A percentile compares a stretch with the other conserved stretches of the same genome.
These are phyloP conservation scores for Kentomonas sorsogonicus DNA, from an alignment of 208 protist genomes.

Conservation along the genomic window DNA sequence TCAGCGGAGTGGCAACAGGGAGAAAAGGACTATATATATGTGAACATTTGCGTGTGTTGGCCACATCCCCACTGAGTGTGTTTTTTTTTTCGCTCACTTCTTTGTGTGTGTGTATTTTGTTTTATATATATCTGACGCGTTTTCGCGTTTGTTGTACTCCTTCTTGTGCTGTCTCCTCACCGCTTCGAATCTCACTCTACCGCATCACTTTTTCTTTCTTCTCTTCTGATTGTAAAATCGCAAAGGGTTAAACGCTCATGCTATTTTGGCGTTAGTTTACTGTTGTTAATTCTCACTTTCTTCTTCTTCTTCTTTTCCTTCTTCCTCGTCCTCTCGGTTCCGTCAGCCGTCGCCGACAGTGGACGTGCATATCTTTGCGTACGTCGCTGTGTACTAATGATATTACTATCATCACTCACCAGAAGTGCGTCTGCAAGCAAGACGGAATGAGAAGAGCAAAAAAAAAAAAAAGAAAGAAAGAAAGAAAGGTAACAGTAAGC, in stretches of 20 bases:
- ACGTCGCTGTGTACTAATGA: too few relatives aligned
- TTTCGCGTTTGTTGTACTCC: neutral
- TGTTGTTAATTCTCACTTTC: too few relatives aligned
- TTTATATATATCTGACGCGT: neutral
- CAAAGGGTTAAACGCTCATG: neutral
- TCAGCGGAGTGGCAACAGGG: too few relatives aligned
- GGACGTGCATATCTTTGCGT: too few relatives aligned
- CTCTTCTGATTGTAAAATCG: neutral
- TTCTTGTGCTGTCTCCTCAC: neutral
- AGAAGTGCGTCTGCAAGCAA: neutral
- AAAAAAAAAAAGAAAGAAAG: constrained; percentile 12
- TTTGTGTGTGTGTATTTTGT: neutral
- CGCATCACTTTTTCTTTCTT: neutral
- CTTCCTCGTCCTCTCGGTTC: too few relatives aligned
- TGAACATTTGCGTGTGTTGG: neutral
- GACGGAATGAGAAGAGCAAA: neutral
- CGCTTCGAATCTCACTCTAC: too few relatives aligned
- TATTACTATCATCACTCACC: too few relatives aligned
- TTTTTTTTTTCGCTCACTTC: constrained; percentile 4
- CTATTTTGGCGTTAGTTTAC: neutral
- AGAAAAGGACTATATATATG: too few relatives aligned
- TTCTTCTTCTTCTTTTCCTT: too few relatives aligned
- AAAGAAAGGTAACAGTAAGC: constrained; percentile 12
- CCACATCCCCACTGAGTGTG: neutral
- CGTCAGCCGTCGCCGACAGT: too few relatives aligned